A percentile compares a stretch with the other conserved stretches of the same genome.
These are phyloP conservation scores for Xylaria scruposa DNA, from an alignment of 495 filamentous ascomycete genomes.

Conservation along the genomic window DNA sequence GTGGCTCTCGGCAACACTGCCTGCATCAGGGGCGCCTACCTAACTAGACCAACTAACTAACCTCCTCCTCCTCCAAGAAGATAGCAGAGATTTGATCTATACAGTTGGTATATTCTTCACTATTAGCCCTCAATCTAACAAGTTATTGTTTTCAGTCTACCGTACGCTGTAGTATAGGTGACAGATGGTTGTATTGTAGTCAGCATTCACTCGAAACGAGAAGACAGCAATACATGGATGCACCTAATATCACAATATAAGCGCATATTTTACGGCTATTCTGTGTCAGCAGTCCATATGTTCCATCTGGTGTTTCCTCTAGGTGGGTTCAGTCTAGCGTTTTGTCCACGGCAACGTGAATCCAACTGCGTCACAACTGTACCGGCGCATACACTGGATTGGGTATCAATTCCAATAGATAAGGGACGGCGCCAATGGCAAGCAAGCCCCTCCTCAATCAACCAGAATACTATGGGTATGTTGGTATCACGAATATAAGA, in stretches of 20 bases:
- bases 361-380: conserved; percentile 8
- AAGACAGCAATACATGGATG: not conserved
- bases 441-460: not conserved
- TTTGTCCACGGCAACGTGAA: not conserved
- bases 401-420: conserved; percentile 20
- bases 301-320: not conserved
- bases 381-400: conserved; percentile 7
- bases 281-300: not conserved
- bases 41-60: not conserved
- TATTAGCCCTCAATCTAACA: too few species aligned
- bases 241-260: not conserved
- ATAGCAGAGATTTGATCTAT: not conserved
- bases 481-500: conserved; percentile 7
- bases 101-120: not conserved
- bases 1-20: conserved; percentile 21
- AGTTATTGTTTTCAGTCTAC: not conserved
- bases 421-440: conserved; percentile 16
- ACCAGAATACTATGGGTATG: not conserved
- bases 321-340: not conserved
- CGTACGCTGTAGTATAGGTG: too few species aligned
- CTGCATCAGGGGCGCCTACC: conserved; percentile 20
- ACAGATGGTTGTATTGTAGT: too few species aligned
- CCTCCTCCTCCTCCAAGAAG: not conserved
- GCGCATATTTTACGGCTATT: not conserved
- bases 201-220: not conserved